Conservation (phyloP, 2,329 filamentous ascomycete genomes). For the Epichloe baconii region DNA sequence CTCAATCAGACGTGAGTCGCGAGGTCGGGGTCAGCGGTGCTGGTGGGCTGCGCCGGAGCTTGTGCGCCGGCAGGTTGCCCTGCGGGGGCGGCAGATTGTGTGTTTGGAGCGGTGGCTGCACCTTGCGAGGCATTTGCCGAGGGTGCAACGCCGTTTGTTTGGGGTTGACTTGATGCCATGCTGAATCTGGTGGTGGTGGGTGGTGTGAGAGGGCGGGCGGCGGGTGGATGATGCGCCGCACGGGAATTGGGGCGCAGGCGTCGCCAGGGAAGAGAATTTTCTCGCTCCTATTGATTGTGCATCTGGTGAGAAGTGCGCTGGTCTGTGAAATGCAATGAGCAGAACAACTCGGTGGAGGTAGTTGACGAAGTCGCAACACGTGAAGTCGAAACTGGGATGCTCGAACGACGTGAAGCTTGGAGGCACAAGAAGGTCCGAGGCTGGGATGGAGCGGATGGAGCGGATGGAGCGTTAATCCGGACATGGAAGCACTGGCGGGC, state of each 20-base stretch:
- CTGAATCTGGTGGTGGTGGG: constrained; percentile 1
- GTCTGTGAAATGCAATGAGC: neutral
- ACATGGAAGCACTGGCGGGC: neutral
- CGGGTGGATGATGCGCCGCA: neutral
- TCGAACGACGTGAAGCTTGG: neutral
- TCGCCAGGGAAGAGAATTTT: neutral
- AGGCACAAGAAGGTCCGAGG: too few species aligned
- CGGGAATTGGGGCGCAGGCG: neutral
- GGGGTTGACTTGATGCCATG: constrained; percentile 28
- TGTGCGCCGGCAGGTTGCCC: constrained; percentile 14
- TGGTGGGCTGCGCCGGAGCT: constrained; percentile 17
- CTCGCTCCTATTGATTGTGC: neutral
- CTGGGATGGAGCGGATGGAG: too few species aligned
- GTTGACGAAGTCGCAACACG: neutral
- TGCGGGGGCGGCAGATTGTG: constrained; percentile 20
- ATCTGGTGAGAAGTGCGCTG: neutral
- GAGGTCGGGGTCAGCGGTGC: constrained; percentile 44
- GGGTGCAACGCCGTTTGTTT: constrained; percentile 40
- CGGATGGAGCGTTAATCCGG: neutral
- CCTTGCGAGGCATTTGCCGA: constrained; percentile 21
- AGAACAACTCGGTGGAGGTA: neutral
- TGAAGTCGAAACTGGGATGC: neutral
- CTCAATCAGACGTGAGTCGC: constrained; percentile 69
- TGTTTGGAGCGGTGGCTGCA: constrained; percentile 18
- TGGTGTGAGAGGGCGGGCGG: neutral